phyloP scores from a whole-genome alignment of 352 stramenopile species.

The Phytophthora melonis region DNA sequence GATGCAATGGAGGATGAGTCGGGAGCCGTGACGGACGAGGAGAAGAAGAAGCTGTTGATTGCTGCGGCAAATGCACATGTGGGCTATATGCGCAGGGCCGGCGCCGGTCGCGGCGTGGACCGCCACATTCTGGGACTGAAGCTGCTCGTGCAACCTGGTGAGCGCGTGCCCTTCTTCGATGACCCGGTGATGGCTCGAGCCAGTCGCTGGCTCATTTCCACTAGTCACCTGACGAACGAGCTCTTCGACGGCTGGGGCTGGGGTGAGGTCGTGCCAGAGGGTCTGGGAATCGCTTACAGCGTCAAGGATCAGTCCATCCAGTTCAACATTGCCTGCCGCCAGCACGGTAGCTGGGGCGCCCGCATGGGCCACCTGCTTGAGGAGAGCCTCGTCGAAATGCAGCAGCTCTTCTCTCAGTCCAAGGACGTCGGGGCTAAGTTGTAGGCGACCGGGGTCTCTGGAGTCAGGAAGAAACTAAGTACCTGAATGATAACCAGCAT shows the following conservation, averaged over 20 bases:
- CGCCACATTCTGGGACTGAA: constrained; percentile 94
- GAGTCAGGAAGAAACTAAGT: no score
- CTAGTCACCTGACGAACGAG: constrained; percentile 84
- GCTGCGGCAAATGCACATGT: constrained; percentile 61
- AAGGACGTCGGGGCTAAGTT: constrained; percentile 52
- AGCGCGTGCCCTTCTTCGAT: constrained; percentile 77
- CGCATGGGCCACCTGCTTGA: constrained; percentile 79
- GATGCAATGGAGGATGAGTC: constrained; percentile 80
- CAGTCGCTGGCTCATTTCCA: constrained; percentile 85
- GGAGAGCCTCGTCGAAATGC: constrained; percentile 84
- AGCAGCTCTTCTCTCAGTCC: constrained; percentile 60
- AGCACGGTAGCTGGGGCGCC: constrained; percentile 55
- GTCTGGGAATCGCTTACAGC: constrained; percentile 84
- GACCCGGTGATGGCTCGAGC: constrained; percentile 71
- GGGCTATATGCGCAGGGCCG: constrained; percentile 77
- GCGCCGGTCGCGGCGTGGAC: constrained; percentile 90
- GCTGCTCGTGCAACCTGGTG: constrained; percentile 54
- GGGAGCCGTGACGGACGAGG: constrained; percentile 29
- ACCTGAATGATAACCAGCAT: no score
- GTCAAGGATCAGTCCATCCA: constrained; percentile 83
- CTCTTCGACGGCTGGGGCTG: constrained; percentile 88
- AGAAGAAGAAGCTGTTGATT: constrained; percentile 60
- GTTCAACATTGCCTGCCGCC: constrained; percentile 87
- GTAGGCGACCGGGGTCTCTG: constrained; percentile 16
- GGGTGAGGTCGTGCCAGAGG: constrained; percentile 84